Percentiles rank a stretch among this genome's conserved stretches.
phyloP scores from a whole-genome alignment of 176 grass and related monocot genomes.

The Pharus latifolius region DNA sequence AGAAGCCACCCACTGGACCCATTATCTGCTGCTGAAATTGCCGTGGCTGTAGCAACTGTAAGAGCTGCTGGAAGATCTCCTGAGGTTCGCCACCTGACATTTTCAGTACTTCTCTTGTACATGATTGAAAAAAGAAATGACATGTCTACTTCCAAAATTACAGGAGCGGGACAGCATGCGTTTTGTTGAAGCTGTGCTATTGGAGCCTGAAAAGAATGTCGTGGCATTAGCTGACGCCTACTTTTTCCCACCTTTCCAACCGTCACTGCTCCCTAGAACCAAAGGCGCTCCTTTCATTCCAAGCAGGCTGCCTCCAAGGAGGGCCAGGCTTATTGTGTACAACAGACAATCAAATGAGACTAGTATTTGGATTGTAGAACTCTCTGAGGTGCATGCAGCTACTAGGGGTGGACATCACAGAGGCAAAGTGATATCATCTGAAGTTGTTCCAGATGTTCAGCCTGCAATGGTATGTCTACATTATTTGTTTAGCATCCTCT shows the following conservation, averaged over 20 bases:
- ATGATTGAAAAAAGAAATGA: neutral
- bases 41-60: conserved; percentile 94
- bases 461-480: conserved; percentile 75
- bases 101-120: neutral
- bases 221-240: conserved; percentile 98
- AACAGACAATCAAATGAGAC: conserved; percentile 96
- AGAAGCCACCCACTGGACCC: conserved; percentile 94
- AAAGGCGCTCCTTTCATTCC: conserved; percentile 93
- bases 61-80: conserved; percentile 92
- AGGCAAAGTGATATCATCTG: conserved; percentile 78
- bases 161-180: conserved; percentile 96
- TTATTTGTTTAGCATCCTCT: conserved; percentile 6
- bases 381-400: conserved; percentile 95
- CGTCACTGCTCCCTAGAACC: conserved; percentile 79
- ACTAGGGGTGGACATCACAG: conserved; percentile 97
- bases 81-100: conserved; percentile 40
- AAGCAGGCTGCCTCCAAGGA: conserved; percentile 79
- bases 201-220: conserved; percentile 94
- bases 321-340: conserved; percentile 85
- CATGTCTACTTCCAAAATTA: neutral
- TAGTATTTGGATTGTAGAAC: conserved; percentile 87
- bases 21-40: conserved; percentile 97
- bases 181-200: conserved; percentile 91
- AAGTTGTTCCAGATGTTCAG: conserved; percentile 88
- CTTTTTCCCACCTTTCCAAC: conserved; percentile 98